Conservation (phyloP, 2,329 filamentous ascomycete species). For the Mariannaea elegans region DNA sequence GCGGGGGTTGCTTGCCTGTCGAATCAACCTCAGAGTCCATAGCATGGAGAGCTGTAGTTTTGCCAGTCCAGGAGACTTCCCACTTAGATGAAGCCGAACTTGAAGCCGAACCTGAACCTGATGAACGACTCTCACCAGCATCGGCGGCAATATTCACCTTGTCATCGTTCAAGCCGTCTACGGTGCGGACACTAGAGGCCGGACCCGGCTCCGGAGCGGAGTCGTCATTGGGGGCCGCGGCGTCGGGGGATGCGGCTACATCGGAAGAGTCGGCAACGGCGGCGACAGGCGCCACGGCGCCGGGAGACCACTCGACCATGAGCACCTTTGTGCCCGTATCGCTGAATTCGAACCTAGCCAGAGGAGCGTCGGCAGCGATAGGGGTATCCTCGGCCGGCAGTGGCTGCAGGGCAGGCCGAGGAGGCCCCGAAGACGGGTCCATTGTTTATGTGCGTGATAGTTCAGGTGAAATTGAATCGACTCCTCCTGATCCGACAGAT, state of each 20-base stretch:
- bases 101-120: background rate
- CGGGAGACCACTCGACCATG: constrained; percentile 87
- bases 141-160: constrained; percentile 10
- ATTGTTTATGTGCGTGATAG: constrained; percentile 31
- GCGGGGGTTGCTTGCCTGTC: constrained; percentile 31
- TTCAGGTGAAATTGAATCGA: background rate
- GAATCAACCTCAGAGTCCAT: constrained; percentile 47
- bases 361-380: constrained; percentile 48
- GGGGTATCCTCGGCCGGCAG: constrained; percentile 30
- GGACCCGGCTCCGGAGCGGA: constrained; percentile 32
- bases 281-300: constrained; percentile 24
- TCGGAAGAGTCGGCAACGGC: constrained; percentile 28
- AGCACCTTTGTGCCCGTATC: constrained; percentile 90
- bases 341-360: constrained; percentile 84
- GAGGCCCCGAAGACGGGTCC: constrained; percentile 45
- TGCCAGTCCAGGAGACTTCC: constrained; percentile 87
- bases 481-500: constrained; percentile 5
- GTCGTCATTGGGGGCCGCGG: constrained; percentile 28
- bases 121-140: background rate
- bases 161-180: background rate
- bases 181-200: constrained; percentile 13
- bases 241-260: constrained; percentile 16
- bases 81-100: constrained; percentile 55
- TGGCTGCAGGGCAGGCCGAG: constrained; percentile 42
- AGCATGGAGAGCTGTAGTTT: constrained; percentile 74